Evolutionary conservation across 768 basidiomycete genomes (phyloP).

Genomic region (Tubosaeta sp.): DNA sequence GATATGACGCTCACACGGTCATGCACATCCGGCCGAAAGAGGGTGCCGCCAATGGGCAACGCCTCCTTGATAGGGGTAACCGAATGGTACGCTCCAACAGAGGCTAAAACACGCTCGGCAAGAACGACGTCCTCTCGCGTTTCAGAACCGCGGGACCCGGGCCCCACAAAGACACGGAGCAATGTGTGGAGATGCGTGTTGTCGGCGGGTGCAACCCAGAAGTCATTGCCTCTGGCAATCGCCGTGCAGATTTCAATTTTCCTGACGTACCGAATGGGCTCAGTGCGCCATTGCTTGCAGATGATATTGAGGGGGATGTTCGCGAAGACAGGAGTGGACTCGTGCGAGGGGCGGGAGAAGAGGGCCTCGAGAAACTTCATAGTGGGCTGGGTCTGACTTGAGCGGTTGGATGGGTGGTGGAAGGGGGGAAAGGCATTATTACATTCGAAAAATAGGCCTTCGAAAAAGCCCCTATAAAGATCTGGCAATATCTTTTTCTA

Average conservation of each 20-base stretch:
- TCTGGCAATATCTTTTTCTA: neutral
- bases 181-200: conserved; percentile 6
- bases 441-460: no score
- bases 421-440: neutral
- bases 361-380: conserved; percentile 2
- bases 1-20: conserved; percentile 6
- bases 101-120: conserved; percentile 16
- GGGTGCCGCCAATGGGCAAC: neutral
- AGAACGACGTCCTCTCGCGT: neutral
- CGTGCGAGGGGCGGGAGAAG: neutral
- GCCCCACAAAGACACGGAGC: neutral
- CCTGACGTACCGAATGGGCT: conserved; percentile 2
- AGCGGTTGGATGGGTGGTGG: neutral
- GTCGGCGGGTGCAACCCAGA: neutral
- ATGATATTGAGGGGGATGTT: conserved; percentile 5
- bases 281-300: neutral
- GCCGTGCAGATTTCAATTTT: conserved; percentile 14
- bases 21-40: conserved; percentile 10
- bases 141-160: neutral
- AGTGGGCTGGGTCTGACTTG: neutral
- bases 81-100: conserved; percentile 1
- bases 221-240: neutral
- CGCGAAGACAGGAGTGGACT: conserved; percentile 1
- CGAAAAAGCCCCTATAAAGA: neutral
- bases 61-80: conserved; percentile 1